Conservation (phyloP, 1,284 basidiomycete genomes). For the Ganoderma meredithae region DNA sequence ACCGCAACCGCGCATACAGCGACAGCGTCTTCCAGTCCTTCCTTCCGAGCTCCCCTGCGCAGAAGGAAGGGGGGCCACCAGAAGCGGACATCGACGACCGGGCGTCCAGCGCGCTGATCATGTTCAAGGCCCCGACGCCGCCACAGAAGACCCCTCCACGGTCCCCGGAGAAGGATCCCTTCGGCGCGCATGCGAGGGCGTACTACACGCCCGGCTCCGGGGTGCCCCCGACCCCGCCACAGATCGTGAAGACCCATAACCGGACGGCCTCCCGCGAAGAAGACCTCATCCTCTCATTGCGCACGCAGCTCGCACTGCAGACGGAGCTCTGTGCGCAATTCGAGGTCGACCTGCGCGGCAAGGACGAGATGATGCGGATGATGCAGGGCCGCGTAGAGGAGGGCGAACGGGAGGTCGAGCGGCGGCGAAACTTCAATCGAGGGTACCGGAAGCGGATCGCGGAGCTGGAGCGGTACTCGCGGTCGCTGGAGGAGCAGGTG, state of each 20-base stretch:
- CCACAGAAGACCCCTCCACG: background rate
- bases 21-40: conserved; percentile 69
- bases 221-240: conserved; percentile 72
- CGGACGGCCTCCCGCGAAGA: conserved; percentile 74
- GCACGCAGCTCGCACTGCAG: conserved; percentile 74
- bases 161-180: conserved; percentile 67
- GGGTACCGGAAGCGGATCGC: conserved; percentile 77
- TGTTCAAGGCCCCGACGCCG: conserved; percentile 46
- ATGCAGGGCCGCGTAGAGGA: conserved; percentile 60
- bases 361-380: conserved; percentile 72
- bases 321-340: conserved; percentile 76
- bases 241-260: conserved; percentile 49
- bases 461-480: conserved; percentile 70
- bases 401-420: conserved; percentile 65
- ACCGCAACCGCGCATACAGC: conserved; percentile 60
- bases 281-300: conserved; percentile 70
- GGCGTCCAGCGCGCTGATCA: conserved; percentile 52
- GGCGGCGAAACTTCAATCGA: conserved; percentile 58
- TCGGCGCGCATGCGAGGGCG: conserved; percentile 73
- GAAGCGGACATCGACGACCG: conserved; percentile 70
- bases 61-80: conserved; percentile 42
- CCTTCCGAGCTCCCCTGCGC: conserved; percentile 34
- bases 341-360: conserved; percentile 72
- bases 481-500: conserved; percentile 72
- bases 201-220: conserved; percentile 78